phyloP scores from a whole-genome alignment of 1,139 yeast species.

The Pneumocystis canis region DNA sequence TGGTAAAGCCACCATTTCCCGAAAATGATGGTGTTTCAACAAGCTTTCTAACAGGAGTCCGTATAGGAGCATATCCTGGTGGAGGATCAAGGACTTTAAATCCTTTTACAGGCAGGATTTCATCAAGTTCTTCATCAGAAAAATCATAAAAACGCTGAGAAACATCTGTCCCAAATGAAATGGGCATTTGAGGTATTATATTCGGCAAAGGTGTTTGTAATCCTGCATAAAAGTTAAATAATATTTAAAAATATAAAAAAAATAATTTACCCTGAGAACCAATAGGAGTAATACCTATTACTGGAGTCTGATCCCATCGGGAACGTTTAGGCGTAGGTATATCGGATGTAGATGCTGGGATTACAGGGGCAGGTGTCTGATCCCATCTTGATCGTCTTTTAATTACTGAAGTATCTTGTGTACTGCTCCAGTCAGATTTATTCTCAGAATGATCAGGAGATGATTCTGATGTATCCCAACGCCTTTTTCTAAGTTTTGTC shows the following conservation, averaged over 20 bases:
- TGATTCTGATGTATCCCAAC: constrained; percentile 15
- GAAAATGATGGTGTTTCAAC: constrained; percentile 28
- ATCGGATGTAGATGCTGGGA: constrained; percentile 9
- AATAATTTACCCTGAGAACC: constrained; percentile 11
- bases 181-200: not conserved
- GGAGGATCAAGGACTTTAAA: constrained; percentile 39
- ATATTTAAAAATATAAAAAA: not conserved
- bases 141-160: constrained; percentile 27
- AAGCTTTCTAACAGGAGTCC: constrained; percentile 19
- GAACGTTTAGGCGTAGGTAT: constrained; percentile 11
- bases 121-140: constrained; percentile 37
- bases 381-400: constrained; percentile 19
- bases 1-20: constrained; percentile 17
- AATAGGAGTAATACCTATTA: constrained; percentile 15
- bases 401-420: constrained; percentile 20
- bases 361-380: constrained; percentile 15
- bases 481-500: constrained; percentile 17
- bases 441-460: constrained; percentile 17
- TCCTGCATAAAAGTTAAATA: constrained; percentile 3
- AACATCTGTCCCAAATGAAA: constrained; percentile 3
- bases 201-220: constrained; percentile 29
- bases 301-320: constrained; percentile 24
- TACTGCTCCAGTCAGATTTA: constrained; percentile 11
- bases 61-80: constrained; percentile 30
- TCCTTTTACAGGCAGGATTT: constrained; percentile 40